A percentile compares a stretch with the other conserved stretches of the same genome.
phyloP scores from a whole-genome alignment of 2,329 filamentous ascomycete species.

The Beauveria asiatica region DNA sequence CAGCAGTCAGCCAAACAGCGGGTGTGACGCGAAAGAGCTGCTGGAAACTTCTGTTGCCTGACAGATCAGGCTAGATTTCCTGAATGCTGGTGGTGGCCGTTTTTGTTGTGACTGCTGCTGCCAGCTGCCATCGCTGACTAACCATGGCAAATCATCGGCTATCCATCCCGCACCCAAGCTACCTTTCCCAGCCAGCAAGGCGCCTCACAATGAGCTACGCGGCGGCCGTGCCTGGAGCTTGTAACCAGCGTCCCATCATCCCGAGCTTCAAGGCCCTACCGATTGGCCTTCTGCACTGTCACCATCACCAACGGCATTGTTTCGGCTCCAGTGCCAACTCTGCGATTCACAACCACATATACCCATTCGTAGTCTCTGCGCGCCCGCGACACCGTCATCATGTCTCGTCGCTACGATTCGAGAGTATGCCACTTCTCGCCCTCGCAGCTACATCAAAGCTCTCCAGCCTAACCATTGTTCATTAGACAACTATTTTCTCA shows the following conservation, averaged over 20 bases:
- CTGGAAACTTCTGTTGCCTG: conserved; percentile 2
- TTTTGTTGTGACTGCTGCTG: neutral
- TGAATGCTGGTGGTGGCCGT: neutral
- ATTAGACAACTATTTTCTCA: conserved; percentile 97
- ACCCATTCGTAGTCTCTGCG: neutral
- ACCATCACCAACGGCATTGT: neutral
- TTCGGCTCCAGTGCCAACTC: neutral
- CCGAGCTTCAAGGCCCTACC: conserved; percentile 7
- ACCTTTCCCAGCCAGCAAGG: conserved; percentile 7
- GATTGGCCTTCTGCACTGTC: neutral
- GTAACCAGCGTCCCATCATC: conserved; percentile 13
- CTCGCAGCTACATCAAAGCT: neutral
- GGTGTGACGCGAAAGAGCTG: conserved; percentile 7
- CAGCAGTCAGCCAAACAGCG: neutral
- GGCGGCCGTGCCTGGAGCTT: conserved; percentile 39
- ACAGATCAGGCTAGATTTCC: neutral
- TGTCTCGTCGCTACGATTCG: conserved; percentile 97
- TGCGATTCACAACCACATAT: neutral
- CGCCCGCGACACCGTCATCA: conserved; percentile 31
- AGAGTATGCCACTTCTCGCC: conserved; percentile 53
- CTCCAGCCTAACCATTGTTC: conserved; percentile 11
- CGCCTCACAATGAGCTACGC: conserved; percentile 23
- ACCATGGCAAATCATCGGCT: conserved; percentile 10
- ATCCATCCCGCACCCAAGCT: conserved; percentile 11
- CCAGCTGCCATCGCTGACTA: neutral